A percentile compares a stretch with the other conserved stretches of the same genome.
phyloP scores from a whole-genome alignment of 176 grass and related monocot genomes.

The Echinochloa phyllopogon region DNA sequence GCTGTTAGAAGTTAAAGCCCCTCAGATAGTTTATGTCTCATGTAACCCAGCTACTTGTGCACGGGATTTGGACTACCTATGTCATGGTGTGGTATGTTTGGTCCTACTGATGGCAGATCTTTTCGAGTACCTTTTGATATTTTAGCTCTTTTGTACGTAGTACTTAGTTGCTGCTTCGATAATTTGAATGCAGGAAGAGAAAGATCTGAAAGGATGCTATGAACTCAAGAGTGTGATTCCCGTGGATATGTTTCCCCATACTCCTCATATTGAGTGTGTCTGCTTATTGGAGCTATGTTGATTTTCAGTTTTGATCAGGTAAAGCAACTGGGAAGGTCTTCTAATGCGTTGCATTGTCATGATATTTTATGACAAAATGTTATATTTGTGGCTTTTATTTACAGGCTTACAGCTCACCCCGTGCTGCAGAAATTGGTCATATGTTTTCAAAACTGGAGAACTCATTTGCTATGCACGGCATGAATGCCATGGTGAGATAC shows the following conservation, averaged over 20 bases:
- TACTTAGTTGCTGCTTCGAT: conserved; percentile 36
- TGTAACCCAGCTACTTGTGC: conserved; percentile 94
- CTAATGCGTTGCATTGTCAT: neutral
- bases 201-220: conserved; percentile 75
- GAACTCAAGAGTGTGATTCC: conserved; percentile 71
- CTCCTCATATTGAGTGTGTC: conserved; percentile 96
- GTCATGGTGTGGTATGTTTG: conserved; percentile 82
- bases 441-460: neutral
- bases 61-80: conserved; percentile 92
- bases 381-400: neutral
- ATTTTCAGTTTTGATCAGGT: conserved; percentile 20
- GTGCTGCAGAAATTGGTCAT: neutral
- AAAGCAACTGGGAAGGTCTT: conserved; percentile 31
- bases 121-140: neutral
- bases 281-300: conserved; percentile 79
- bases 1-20: conserved; percentile 83
- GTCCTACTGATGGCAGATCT: conserved; percentile 15
- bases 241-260: conserved; percentile 96
- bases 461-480: neutral
- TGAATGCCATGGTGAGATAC: neutral
- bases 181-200: conserved; percentile 55
- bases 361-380: neutral
- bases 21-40: conserved; percentile 79
- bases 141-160: neutral
- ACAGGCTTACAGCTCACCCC: neutral